Conservation (phyloP, 345 rosid genomes). For the rapeseed (Brassica napus) region DNA sequence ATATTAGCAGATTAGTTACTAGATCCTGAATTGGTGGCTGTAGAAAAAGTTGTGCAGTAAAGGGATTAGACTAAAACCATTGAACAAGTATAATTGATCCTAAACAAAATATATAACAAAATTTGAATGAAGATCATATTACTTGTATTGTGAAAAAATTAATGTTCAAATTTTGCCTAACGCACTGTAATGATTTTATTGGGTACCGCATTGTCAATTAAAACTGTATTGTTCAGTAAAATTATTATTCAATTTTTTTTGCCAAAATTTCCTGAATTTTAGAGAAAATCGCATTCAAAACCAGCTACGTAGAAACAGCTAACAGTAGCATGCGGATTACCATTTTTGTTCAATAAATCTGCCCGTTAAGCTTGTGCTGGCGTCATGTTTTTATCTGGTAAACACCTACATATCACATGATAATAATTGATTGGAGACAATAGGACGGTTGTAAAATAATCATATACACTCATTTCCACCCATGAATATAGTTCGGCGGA, state of each 20-base stretch:
- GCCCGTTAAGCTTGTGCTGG: neutral
- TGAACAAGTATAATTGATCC: neutral
- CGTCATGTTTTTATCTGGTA: neutral
- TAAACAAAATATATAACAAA: neutral
- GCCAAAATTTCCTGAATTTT: neutral
- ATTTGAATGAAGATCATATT: neutral
- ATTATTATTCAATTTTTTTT: neutral
- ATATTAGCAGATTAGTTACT: neutral
- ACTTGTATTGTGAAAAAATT: neutral
- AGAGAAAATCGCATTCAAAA: neutral
- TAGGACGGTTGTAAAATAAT: neutral
- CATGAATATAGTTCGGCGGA: neutral
- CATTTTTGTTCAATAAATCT: neutral
- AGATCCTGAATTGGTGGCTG: neutral
- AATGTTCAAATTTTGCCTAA: neutral
- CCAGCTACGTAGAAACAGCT: neutral
- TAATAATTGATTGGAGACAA: constrained; percentile 5
- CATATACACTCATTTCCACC: neutral
- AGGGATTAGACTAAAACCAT: too few relatives aligned
- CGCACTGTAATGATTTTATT: neutral
- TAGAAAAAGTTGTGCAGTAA: neutral
- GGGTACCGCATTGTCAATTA: neutral
- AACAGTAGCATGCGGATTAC: neutral
- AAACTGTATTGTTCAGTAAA: neutral
- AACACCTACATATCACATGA: neutral